Evolutionary conservation across 2,329 filamentous ascomycete species (phyloP).

Genomic region (Bipolaris cookei): DNA sequence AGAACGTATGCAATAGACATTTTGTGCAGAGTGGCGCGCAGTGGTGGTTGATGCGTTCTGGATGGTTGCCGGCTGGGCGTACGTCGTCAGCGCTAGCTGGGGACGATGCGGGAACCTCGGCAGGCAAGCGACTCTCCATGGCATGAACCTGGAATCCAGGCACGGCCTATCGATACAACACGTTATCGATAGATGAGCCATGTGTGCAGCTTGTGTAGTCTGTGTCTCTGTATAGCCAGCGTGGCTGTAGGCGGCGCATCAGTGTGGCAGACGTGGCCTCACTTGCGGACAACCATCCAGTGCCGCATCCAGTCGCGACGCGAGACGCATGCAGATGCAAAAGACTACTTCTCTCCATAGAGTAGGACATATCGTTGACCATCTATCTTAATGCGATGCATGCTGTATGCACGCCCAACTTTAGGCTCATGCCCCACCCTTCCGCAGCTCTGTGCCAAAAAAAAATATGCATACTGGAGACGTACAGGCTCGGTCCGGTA

Average conservation of each 20-base stretch:
- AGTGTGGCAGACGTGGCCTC: background rate
- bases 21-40: slow-evolving; percentile 13
- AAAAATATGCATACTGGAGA: background rate
- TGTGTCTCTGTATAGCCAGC: background rate
- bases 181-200: slow-evolving; percentile 4
- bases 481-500: background rate
- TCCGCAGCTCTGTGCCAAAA: background rate
- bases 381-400: background rate
- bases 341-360: background rate
- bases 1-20: slow-evolving; percentile 1
- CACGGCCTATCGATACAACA: slow-evolving; percentile 10
- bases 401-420: background rate
- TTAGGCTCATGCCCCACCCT: background rate
- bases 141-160: slow-evolving; percentile 11
- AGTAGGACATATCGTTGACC: background rate
- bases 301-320: background rate
- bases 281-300: background rate
- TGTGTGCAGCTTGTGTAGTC: background rate
- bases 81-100: slow-evolving; percentile 15
- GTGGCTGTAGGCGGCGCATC: background rate
- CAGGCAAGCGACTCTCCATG: slow-evolving; percentile 16
- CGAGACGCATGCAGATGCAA: background rate
- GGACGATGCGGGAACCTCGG: slow-evolving; percentile 12
- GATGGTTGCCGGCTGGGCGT: slow-evolving; percentile 13
- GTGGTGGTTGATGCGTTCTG: slow-evolving; percentile 15